These are phyloP conservation scores for Talaromyces rugulosus DNA, from an alignment of 2,329 filamentous ascomycete genomes.

Conservation along the genomic window DNA sequence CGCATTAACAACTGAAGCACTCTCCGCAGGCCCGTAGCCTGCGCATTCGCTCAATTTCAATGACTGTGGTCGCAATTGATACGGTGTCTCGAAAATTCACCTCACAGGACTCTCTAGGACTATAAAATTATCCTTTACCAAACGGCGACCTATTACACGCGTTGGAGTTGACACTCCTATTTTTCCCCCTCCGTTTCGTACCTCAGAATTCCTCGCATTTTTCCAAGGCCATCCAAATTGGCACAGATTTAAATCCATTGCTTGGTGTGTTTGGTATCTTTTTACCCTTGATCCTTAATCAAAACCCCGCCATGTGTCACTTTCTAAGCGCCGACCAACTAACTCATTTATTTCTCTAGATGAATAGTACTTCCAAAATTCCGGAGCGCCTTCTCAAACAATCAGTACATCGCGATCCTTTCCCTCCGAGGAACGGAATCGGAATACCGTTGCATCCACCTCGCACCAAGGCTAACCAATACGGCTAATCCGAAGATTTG, in stretches of 20 bases:
- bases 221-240: background rate
- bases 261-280: background rate
- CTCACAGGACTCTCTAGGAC: background rate
- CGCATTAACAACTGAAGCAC: background rate
- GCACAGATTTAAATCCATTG: background rate
- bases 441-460: background rate
- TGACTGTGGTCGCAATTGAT: background rate
- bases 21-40: background rate
- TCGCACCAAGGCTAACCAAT: background rate
- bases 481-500: background rate
- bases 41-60: background rate
- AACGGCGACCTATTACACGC: background rate
- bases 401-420: background rate
- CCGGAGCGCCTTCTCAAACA: background rate
- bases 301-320: background rate
- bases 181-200: background rate
- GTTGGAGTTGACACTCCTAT: background rate
- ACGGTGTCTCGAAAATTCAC: background rate
- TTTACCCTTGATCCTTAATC: background rate
- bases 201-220: background rate
- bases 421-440: background rate
- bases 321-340: background rate
- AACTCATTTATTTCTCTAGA: background rate
- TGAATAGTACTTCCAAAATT: background rate
- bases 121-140: background rate